phyloP scores from a whole-genome alignment of 2,329 filamentous ascomycete species.

The Colletotrichum lentis region DNA sequence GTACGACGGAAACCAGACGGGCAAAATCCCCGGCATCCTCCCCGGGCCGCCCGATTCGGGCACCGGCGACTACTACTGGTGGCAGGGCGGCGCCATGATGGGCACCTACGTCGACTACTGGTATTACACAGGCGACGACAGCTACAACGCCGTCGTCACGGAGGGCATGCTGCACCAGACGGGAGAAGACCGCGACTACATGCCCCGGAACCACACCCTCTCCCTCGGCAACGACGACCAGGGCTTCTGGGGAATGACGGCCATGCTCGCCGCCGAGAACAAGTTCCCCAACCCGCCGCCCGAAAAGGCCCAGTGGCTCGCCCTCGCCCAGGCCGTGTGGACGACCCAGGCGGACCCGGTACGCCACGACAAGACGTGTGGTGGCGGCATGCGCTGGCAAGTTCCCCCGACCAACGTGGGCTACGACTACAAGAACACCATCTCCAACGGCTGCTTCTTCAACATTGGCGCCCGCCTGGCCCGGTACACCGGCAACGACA shows the following conservation, averaged over 20 bases:
- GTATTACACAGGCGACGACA: constrained; percentile 66
- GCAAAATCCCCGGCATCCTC: constrained; percentile 57
- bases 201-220: constrained; percentile 62
- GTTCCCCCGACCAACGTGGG: constrained; percentile 78
- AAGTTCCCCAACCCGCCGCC: constrained; percentile 63
- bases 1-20: constrained; percentile 56
- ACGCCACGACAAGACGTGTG: constrained; percentile 65
- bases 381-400: constrained; percentile 76
- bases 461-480: constrained; percentile 74
- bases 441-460: constrained; percentile 70
- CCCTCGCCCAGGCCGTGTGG: constrained; percentile 70
- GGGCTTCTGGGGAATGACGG: constrained; percentile 72
- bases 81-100: constrained; percentile 71
- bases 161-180: constrained; percentile 62
- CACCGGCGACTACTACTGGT: constrained; percentile 67
- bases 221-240: constrained; percentile 71
- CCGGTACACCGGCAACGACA: constrained; percentile 71
- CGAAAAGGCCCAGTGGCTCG: constrained; percentile 61
- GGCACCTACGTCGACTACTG: constrained; percentile 71
- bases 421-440: constrained; percentile 77
- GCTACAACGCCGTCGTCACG: constrained; percentile 64
- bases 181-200: constrained; percentile 62
- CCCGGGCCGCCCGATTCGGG: constrained; percentile 53
- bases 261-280: constrained; percentile 66
- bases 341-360: constrained; percentile 62